A percentile compares a stretch with the other conserved stretches of the same genome.
These are phyloP conservation scores for Pestalotiopsis sp. DNA, from an alignment of 2,329 filamentous ascomycete species.

Conservation along the genomic window DNA sequence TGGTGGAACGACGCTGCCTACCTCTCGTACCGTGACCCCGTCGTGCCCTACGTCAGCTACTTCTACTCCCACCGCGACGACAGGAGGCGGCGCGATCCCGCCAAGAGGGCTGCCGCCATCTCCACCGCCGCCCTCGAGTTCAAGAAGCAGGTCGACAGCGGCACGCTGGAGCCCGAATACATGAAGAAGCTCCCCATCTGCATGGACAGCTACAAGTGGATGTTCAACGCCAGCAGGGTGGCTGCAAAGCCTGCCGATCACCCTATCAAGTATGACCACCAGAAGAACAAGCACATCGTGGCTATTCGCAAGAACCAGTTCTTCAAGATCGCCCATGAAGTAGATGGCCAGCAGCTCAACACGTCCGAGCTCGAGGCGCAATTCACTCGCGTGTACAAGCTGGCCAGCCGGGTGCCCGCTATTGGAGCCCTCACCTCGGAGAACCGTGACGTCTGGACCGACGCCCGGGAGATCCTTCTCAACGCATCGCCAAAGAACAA, in stretches of 20 bases:
- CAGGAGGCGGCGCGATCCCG: conserved; percentile 79
- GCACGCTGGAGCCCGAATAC: conserved; percentile 91
- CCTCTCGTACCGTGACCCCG: conserved; percentile 88
- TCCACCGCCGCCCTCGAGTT: conserved; percentile 85
- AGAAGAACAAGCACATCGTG: conserved; percentile 82
- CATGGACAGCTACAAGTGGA: conserved; percentile 98
- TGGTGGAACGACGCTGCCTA: conserved; percentile 99
- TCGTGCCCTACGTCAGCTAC: conserved; percentile 98
- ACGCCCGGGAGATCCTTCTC: conserved; percentile 75
- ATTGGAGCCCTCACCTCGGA: conserved; percentile 86
- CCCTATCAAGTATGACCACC: conserved; percentile 74
- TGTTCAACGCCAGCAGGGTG: conserved; percentile 94
- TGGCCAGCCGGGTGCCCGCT: conserved; percentile 68
- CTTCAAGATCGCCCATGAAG: conserved; percentile 85
- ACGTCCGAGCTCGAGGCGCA: conserved; percentile 86
- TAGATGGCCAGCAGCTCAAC: conserved; percentile 82
- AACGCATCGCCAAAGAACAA: conserved; percentile 78
- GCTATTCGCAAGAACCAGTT: conserved; percentile 95
- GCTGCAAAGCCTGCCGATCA: conserved; percentile 80
- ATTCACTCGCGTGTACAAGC: conserved; percentile 81
- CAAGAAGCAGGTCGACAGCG: conserved; percentile 85
- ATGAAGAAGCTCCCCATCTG: conserved; percentile 97
- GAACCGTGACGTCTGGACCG: conserved; percentile 91
- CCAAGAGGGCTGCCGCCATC: conserved; percentile 90
- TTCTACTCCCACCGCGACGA: conserved; percentile 99